These are phyloP conservation scores for Fusarium sp. DNA, from an alignment of 2,329 filamentous ascomycete species.

Conservation along the genomic window DNA sequence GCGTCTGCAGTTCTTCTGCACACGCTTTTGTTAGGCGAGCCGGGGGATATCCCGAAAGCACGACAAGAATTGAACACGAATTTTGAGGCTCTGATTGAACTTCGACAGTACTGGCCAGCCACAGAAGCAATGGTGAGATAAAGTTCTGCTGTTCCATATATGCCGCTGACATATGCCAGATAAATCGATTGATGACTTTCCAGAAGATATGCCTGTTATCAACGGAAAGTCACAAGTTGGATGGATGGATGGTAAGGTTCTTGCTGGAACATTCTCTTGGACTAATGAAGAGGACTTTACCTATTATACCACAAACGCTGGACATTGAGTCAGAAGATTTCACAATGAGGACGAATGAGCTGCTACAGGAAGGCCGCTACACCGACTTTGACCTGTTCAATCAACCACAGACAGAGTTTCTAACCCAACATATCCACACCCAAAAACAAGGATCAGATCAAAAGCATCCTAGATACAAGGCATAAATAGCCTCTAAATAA, in stretches of 20 bases:
- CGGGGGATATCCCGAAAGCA: background rate
- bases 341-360: background rate
- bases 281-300: background rate
- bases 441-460: background rate
- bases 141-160: accelerated
- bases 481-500: background rate
- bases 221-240: background rate
- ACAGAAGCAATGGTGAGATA: background rate
- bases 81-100: background rate
- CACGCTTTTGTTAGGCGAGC: background rate
- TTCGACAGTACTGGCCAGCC: background rate
- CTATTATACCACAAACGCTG: accelerated
- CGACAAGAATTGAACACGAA: conserved; percentile 1
- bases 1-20: background rate
- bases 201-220: background rate
- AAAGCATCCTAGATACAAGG: background rate
- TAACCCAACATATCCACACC: no score
- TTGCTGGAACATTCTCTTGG: conserved; percentile 1
- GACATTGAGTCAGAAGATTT: background rate
- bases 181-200: background rate
- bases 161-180: background rate
- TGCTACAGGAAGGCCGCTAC: background rate
- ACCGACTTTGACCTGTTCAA: background rate
- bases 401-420: no score
- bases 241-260: conserved; percentile 6